Conservation (phyloP, 108 stramenopile genomes). For the Nitzschia palea region DNA sequence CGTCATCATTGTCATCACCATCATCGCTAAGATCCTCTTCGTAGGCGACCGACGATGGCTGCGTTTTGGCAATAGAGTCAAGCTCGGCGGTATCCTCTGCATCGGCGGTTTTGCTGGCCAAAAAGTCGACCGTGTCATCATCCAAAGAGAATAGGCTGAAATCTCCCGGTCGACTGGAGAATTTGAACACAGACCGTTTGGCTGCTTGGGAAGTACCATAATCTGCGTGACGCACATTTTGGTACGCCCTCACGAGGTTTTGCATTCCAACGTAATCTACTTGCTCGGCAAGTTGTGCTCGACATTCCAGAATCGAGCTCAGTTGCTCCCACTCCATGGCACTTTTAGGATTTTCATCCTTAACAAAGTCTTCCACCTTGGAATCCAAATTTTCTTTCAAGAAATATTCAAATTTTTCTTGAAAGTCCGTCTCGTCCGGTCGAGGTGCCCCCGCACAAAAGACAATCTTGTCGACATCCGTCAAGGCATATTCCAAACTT, state of each 20-base stretch:
- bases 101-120: neutral
- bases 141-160: slow-evolving; percentile 74
- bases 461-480: slow-evolving; percentile 91
- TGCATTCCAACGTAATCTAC: slow-evolving; percentile 79
- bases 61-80: neutral
- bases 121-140: slow-evolving; percentile 30
- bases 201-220: slow-evolving; percentile 86
- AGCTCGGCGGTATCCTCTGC: slow-evolving; percentile 15
- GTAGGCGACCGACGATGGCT: slow-evolving; percentile 1
- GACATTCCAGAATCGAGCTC: slow-evolving; percentile 40
- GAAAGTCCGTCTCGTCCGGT: slow-evolving; percentile 54
- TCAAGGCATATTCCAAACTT: slow-evolving; percentile 88
- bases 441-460: slow-evolving; percentile 72
- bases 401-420: slow-evolving; percentile 39
- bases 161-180: slow-evolving; percentile 61
- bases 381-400: slow-evolving; percentile 31
- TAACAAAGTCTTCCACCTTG: neutral
- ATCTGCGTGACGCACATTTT: slow-evolving; percentile 85
- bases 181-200: slow-evolving; percentile 90
- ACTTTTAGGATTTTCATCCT: neutral
- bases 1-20: slow-evolving; percentile 21
- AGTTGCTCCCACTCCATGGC: slow-evolving; percentile 49
- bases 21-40: slow-evolving; percentile 16
- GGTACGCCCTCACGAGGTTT: slow-evolving; percentile 84
- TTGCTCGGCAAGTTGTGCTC: slow-evolving; percentile 58